Evolutionary conservation across 176 grass and related monocot genomes (phyloP).

Genomic region (Oryza coarctata): DNA sequence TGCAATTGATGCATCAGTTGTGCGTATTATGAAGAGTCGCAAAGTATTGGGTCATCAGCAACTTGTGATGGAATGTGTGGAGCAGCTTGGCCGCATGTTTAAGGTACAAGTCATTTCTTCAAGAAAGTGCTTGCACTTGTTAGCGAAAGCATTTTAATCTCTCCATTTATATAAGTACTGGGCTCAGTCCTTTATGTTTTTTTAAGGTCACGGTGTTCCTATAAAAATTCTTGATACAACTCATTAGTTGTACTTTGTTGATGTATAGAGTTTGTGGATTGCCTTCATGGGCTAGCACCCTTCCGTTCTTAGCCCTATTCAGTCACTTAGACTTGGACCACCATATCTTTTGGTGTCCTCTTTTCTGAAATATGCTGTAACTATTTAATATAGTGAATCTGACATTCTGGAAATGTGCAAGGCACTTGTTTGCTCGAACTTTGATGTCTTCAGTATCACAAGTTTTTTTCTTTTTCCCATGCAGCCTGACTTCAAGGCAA

Average conservation of each 20-base stretch:
- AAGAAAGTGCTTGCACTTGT: not conserved
- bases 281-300: not conserved
- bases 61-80: constrained; percentile 77
- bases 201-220: not conserved
- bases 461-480: not conserved
- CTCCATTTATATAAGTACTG: not conserved
- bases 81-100: constrained; percentile 91
- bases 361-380: constrained; percentile 3
- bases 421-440: not conserved
- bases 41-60: constrained; percentile 82
- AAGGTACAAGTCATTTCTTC: constrained; percentile 49
- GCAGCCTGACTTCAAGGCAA: constrained; percentile 87
- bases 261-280: not conserved
- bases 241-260: not conserved
- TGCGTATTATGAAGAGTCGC: constrained; percentile 96
- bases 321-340: not conserved
- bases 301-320: not conserved
- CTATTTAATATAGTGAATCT: not conserved
- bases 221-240: not conserved
- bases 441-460: constrained; percentile 10
- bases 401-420: not conserved
- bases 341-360: not conserved
- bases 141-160: not conserved
- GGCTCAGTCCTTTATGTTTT: not conserved
- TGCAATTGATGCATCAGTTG: constrained; percentile 82